Percentiles rank a stretch among this genome's conserved stretches.
These are phyloP conservation scores for Tolypocladium endophyticum DNA, from an alignment of 2,329 filamentous ascomycete genomes.

Conservation along the genomic window DNA sequence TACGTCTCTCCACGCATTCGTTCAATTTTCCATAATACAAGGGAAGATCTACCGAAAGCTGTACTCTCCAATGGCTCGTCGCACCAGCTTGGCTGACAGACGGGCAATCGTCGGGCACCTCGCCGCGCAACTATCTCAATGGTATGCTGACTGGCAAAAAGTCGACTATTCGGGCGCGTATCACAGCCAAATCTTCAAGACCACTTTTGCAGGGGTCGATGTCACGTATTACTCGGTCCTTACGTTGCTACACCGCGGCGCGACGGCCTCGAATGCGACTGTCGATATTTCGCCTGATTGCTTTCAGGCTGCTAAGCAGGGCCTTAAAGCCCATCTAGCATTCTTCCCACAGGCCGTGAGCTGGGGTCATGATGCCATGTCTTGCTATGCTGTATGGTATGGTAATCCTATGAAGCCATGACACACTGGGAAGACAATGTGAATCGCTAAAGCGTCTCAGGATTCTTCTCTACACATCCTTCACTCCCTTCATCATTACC, in stretches of 20 bases:
- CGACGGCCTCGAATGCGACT: constrained; percentile 5
- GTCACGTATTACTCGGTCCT: constrained; percentile 11
- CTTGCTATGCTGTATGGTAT: constrained; percentile 10
- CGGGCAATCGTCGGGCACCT: constrained; percentile 1
- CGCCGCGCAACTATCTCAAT: constrained; percentile 4
- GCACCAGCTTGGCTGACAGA: not conserved
- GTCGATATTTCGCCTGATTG: constrained; percentile 7
- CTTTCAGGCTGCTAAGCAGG: constrained; percentile 8
- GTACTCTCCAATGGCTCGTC: constrained; percentile 3
- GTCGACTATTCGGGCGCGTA: constrained; percentile 6
- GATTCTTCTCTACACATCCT: constrained; percentile 11
- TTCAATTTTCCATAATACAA: constrained; percentile 1
- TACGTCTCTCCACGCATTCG: not conserved
- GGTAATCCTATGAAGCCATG: not conserved
- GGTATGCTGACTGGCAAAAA: constrained; percentile 6
- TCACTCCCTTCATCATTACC: constrained; percentile 10
- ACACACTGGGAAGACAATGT: no score
- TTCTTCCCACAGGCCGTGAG: constrained; percentile 6
- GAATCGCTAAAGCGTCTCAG: not conserved
- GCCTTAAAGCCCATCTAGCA: constrained; percentile 6
- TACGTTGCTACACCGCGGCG: constrained; percentile 8
- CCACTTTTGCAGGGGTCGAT: constrained; percentile 7
- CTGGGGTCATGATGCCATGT: constrained; percentile 4
- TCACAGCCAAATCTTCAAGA: constrained; percentile 6
- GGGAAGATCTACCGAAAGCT: constrained; percentile 6